A percentile compares a stretch with the other conserved stretches of the same genome.
These are phyloP conservation scores for Sphaerostilbella broomeana DNA, from an alignment of 2,329 filamentous ascomycete genomes.

Conservation along the genomic window DNA sequence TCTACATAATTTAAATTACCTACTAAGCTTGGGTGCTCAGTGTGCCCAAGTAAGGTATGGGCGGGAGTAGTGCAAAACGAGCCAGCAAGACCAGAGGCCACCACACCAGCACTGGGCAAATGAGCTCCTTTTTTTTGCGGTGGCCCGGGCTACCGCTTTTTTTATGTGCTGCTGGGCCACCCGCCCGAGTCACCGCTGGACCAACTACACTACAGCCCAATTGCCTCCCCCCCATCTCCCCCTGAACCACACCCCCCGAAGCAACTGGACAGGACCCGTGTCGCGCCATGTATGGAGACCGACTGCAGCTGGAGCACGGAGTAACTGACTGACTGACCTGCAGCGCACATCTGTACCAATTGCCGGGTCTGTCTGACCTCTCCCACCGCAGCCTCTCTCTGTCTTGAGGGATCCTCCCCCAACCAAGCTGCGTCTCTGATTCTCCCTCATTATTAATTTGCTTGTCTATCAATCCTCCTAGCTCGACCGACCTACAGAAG, in stretches of 20 bases:
- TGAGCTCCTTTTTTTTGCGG: no score
- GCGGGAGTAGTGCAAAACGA: no score
- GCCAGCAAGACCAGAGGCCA: no score
- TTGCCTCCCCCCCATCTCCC: neutral
- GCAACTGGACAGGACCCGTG: constrained; percentile 5
- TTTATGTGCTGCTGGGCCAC: no score
- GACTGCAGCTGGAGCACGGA: constrained; percentile 6
- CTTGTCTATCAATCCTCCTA: constrained; percentile 9
- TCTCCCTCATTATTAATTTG: constrained; percentile 9
- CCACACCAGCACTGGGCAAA: no score
- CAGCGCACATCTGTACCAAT: no score
- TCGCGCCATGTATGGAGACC: constrained; percentile 9
- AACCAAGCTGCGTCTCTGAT: neutral
- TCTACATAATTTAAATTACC: no score
- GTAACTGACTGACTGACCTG: constrained; percentile 2
- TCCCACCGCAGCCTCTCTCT: neutral
- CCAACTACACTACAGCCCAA: constrained; percentile 1
- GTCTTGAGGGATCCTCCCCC: neutral
- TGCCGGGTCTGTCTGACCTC: neutral
- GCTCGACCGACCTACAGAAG: neutral
- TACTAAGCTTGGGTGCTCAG: no score
- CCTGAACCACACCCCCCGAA: neutral
- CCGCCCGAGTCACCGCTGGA: no score
- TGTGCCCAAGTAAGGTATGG: no score
- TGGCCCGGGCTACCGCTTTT: no score